Base-by-base conservation (phyloP, 257 asterid species). In the Solanum ossicruentum region DNA sequence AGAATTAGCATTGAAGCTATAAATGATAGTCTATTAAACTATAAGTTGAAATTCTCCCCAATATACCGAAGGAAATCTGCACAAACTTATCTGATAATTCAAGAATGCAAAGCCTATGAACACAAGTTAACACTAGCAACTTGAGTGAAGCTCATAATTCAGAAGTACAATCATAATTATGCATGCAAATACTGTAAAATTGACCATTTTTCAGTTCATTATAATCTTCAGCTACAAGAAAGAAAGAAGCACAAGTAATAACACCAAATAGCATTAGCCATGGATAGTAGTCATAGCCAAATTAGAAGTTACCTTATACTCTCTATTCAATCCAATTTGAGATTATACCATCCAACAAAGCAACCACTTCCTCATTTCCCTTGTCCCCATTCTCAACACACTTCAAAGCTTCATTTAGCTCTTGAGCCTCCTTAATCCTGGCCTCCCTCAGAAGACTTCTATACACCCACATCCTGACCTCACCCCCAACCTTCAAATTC, bases 401-500 rank as follows among this genome's bases (percentile, higher is more conserved):
- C 15, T 70, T 86, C 88, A 92, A 87, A 72, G 84, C 90, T 16
- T 78, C 89, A 55, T 89, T 90, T 84, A 92, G 16, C 32, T 89
- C 89, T 90, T 86, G 75, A 18, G 92, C 93, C 84, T 91, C 93
- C 84, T 61, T 85, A 90, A 92, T 88, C 92, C 95, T 91, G 70
- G 95, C 93, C 86, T 92, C 93, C 88, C 92, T 91, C 88, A 92
- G 67, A 75, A 92, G 88, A 52, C 92, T 89, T 81, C 88, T 88
- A 85, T 90, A 89, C 67, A 92, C 88, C 72, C 55, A 57, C 32
- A 45, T 54, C 83, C 90, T 88, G 0, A 91, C 67, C 41, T 84
- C 90, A 84, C 84, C 85, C 73, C 87, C 90, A 12, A 91, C 81
- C 86, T 70, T 87, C 86, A 90, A 32, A 84, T 87, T 26, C 86